Base-by-base conservation (phyloP, 768 basidiomycete species). In the Boletus rufocinnamomeus region DNA sequence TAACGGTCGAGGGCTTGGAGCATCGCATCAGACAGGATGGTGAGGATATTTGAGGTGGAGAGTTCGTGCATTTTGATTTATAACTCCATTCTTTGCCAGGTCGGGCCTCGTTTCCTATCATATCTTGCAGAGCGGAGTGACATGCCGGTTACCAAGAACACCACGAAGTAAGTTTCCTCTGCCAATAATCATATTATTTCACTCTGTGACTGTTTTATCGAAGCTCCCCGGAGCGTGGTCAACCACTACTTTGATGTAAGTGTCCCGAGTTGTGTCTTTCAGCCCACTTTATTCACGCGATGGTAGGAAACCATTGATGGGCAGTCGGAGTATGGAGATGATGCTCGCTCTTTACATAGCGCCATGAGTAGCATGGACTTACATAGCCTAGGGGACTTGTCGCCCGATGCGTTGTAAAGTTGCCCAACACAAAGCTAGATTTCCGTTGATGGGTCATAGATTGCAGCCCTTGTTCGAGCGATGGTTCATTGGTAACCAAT, bases 21-120 rank as follows among this genome's bases (percentile, higher is more conserved):
- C 96, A 3, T 97, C 95, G 6, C 97, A 99, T 75, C 97, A 99
- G 74, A 98, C 95, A 60, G 97, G 97, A 64, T 99, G 96, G 95
- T 88, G 68, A 74, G 80, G 62, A 35, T 47, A 2, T 25, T 40
- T 7, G 17, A 32, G 16, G 27, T 17, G 21, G 25, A 27, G 16
- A 37, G 9, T 25, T 35, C 10, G 9, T 28, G 10, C 21, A 23
- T 17, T 6, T 46, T 50, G 45, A 50, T 7, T 34, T 27, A 13
- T 47, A n/a, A 16, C 30, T 30, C 38, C 16, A 17, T 53, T 16
- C 6, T 46, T 50, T 32, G 1, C 54, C 49, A 89, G 88, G 90
- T 92, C 93, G 25, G 93, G 93, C 45, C 78, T 95, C 21, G 93
- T 96, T 51, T 91, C 92, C 17, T 94, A 88, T 70, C 89, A 93